Conservation (phyloP, 805 yeast species). For the Candida xiaguanensis region DNA sequence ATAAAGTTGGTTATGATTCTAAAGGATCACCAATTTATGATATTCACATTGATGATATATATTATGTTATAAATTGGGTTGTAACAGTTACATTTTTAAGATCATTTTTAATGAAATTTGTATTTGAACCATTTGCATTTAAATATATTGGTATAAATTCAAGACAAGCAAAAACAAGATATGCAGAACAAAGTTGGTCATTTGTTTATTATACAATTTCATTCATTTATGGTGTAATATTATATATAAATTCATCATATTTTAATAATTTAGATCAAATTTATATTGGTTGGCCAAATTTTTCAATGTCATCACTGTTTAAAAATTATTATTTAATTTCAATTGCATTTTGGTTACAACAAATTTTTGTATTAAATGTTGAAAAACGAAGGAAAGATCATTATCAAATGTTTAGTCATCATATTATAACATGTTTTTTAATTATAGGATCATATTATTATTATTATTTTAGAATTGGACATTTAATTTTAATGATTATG, state of each 20-base stretch:
- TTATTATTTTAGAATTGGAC: conserved; percentile 75
- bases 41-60: conserved; percentile 53
- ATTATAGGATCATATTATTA: conserved; percentile 69
- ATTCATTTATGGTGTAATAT: conserved; percentile 52
- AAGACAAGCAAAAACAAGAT: conserved; percentile 56
- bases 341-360: conserved; percentile 79
- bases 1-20: conserved; percentile 15
- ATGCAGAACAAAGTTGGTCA: conserved; percentile 87
- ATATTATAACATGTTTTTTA: conserved; percentile 70
- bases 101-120: conserved; percentile 53
- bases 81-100: conserved; percentile 57
- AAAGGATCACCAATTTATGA: conserved; percentile 37
- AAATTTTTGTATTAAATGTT: conserved; percentile 68
- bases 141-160: conserved; percentile 39
- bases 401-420: conserved; percentile 84
- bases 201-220: conserved; percentile 55
- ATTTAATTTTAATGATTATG: conserved; percentile 73
- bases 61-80: conserved; percentile 51
- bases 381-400: conserved; percentile 82
- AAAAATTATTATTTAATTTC: conserved; percentile 72
- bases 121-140: conserved; percentile 56
- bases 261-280: conserved; percentile 54
- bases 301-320: conserved; percentile 45
- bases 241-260: conserved; percentile 59
- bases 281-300: conserved; percentile 74